Evolutionary conservation across 805 yeast species (phyloP).

Genomic region (Yamadazyma phyllophila): DNA sequence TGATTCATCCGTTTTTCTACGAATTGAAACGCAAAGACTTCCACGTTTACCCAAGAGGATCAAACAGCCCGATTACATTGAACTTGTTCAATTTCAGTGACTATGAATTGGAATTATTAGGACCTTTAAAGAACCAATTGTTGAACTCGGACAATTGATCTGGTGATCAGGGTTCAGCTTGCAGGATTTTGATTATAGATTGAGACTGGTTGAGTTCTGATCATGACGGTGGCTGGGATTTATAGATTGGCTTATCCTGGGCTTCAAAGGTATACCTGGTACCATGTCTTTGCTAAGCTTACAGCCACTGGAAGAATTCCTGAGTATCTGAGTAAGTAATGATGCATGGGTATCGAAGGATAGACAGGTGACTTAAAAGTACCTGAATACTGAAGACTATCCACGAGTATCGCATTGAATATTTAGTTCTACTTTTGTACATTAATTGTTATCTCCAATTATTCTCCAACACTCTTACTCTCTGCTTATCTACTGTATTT

Average conservation of each 20-base stretch:
- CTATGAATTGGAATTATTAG: constrained; percentile 57
- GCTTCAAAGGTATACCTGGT: too few relatives aligned
- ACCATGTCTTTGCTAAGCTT: too few relatives aligned
- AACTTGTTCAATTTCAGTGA: constrained; percentile 68
- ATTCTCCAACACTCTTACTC: neutral
- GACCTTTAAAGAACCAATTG: constrained; percentile 36
- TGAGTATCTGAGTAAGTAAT: too few relatives aligned
- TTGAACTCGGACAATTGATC: constrained; percentile 11
- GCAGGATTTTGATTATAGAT: too few relatives aligned
- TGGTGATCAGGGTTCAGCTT: neutral
- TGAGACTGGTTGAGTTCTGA: too few relatives aligned
- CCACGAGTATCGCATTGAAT: neutral
- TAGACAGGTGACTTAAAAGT: too few relatives aligned
- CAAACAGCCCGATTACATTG: constrained; percentile 36
- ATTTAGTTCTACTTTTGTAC: constrained; percentile 3
- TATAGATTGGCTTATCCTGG: too few relatives aligned
- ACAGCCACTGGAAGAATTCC: too few relatives aligned
- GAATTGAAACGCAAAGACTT: constrained; percentile 65
- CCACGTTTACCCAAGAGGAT: constrained; percentile 55
- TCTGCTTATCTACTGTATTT: neutral
- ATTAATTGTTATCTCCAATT: neutral
- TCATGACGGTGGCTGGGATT: too few relatives aligned
- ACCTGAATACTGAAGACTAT: too few relatives aligned
- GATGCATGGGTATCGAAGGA: too few relatives aligned
- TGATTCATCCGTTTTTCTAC: constrained; percentile 87